These are phyloP conservation scores for Orbilia blumenaviensis DNA, from an alignment of 2,329 filamentous ascomycete genomes.

Conservation along the genomic window DNA sequence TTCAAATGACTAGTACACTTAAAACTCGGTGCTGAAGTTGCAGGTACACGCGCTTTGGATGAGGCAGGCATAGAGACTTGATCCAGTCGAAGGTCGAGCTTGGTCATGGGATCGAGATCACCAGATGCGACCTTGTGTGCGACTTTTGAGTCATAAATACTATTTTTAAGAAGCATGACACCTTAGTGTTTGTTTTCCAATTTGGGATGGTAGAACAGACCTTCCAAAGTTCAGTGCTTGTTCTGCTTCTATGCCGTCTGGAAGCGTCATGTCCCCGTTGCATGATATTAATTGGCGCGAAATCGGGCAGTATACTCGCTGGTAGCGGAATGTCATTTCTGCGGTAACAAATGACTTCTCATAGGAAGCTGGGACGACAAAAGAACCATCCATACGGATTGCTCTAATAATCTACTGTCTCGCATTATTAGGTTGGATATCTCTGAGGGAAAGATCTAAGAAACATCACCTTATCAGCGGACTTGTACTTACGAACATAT, in stretches of 20 bases:
- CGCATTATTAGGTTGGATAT: neutral
- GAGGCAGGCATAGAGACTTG: constrained; percentile 24
- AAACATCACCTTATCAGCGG: constrained; percentile 74
- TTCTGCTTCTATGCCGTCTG: constrained; percentile 68
- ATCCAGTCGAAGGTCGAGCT: constrained; percentile 61
- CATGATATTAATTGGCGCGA: constrained; percentile 77
- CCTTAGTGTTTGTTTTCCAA: neutral
- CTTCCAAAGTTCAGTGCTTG: constrained; percentile 78
- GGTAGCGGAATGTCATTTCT: constrained; percentile 90
- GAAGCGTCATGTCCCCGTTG: constrained; percentile 68
- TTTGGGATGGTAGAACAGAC: constrained; percentile 64
- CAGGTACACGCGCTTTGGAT: constrained; percentile 57
- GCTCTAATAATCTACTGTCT: constrained; percentile 69
- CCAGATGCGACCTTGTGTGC: constrained; percentile 80
- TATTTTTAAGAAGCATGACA: constrained; percentile 8
- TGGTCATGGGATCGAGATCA: constrained; percentile 89
- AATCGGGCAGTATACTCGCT: constrained; percentile 89
- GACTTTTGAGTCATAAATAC: constrained; percentile 64
- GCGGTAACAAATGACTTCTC: constrained; percentile 82
- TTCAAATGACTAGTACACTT: constrained; percentile 60
- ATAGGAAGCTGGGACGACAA: constrained; percentile 81
- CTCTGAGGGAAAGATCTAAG: neutral
- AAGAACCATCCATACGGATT: constrained; percentile 88
- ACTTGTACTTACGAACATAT: constrained; percentile 88
- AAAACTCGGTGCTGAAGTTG: neutral